Conservation (phyloP, 768 basidiomycete genomes). For the Boletus reticulatus region DNA sequence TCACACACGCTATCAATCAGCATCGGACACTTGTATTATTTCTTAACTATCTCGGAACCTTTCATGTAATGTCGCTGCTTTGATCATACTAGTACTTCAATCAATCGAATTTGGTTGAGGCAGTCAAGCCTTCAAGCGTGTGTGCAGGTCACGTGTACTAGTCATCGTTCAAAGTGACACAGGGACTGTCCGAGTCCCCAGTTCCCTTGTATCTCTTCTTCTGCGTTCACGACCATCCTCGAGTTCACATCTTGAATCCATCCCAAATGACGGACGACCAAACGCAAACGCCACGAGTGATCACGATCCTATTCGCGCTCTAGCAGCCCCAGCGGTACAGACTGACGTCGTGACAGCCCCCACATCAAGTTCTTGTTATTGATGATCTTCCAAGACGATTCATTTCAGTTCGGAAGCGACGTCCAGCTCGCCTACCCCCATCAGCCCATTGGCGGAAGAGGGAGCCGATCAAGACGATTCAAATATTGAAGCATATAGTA, state of each 20-base stretch:
- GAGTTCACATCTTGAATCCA: background rate
- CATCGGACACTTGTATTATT: no score
- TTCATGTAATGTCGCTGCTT: no score
- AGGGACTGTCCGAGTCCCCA: background rate
- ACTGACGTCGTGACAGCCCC: background rate
- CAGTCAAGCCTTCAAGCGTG: no score
- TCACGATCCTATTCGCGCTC: background rate
- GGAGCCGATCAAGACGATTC: slow-evolving; percentile 30
- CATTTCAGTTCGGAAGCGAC: slow-evolving; percentile 37
- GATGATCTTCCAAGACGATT: slow-evolving; percentile 26
- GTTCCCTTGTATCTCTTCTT: background rate
- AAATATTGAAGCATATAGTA: slow-evolving; percentile 25
- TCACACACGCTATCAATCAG: no score
- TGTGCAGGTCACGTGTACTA: slow-evolving; percentile 9
- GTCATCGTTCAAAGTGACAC: background rate
- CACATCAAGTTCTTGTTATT: background rate
- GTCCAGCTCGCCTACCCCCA: slow-evolving; percentile 31
- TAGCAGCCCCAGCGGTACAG: background rate
- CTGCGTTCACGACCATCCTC: background rate
- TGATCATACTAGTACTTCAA: no score
- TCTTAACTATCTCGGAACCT: no score
- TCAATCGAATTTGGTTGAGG: no score
- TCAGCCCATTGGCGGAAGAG: slow-evolving; percentile 42
- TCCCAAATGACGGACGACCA: no score
- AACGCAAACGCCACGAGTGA: background rate